These are phyloP conservation scores for Aspergillus ochraceoroseus DNA, from an alignment of 2,329 filamentous ascomycete genomes.

Conservation along the genomic window DNA sequence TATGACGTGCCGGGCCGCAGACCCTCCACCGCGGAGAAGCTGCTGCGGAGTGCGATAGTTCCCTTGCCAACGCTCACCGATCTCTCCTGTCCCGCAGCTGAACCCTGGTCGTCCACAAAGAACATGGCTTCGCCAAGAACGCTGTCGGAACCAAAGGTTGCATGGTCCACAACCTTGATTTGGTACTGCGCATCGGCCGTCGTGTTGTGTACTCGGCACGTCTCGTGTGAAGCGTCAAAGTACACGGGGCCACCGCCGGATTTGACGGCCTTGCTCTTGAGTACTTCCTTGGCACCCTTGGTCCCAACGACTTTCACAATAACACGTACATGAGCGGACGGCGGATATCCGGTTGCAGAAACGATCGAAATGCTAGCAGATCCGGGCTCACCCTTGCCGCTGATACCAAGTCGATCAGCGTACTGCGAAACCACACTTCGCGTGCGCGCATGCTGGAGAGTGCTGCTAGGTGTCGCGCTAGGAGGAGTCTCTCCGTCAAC, in stretches of 20 bases:
- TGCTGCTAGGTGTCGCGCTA: slow-evolving; percentile 21
- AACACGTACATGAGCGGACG: slow-evolving; percentile 73
- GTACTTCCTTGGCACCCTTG: slow-evolving; percentile 69
- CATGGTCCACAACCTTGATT: slow-evolving; percentile 76
- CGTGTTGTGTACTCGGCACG: slow-evolving; percentile 67
- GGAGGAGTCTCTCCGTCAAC: slow-evolving; percentile 26
- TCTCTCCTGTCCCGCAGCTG: slow-evolving; percentile 63
- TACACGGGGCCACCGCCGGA: slow-evolving; percentile 57
- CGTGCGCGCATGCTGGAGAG: slow-evolving; percentile 44
- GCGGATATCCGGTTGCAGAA: slow-evolving; percentile 70
- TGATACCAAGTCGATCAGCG: slow-evolving; percentile 50
- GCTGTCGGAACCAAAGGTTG: slow-evolving; percentile 77
- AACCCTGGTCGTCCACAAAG: slow-evolving; percentile 77
- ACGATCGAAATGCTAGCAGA: slow-evolving; percentile 76
- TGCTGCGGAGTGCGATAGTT: slow-evolving; percentile 66
- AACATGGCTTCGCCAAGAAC: slow-evolving; percentile 81
- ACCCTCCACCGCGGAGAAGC: slow-evolving; percentile 56
- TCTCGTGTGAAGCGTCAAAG: slow-evolving; percentile 63
- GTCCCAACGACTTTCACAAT: slow-evolving; percentile 61
- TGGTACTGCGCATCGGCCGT: slow-evolving; percentile 81
- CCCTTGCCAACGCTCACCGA: slow-evolving; percentile 68
- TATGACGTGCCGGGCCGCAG: slow-evolving; percentile 37
- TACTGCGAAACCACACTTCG: slow-evolving; percentile 49
- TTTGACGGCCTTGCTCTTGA: slow-evolving; percentile 92
- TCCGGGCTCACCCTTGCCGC: slow-evolving; percentile 59